Base-by-base conservation (phyloP, 768 basidiomycete genomes). In the Candolleomyces eurysporus region DNA sequence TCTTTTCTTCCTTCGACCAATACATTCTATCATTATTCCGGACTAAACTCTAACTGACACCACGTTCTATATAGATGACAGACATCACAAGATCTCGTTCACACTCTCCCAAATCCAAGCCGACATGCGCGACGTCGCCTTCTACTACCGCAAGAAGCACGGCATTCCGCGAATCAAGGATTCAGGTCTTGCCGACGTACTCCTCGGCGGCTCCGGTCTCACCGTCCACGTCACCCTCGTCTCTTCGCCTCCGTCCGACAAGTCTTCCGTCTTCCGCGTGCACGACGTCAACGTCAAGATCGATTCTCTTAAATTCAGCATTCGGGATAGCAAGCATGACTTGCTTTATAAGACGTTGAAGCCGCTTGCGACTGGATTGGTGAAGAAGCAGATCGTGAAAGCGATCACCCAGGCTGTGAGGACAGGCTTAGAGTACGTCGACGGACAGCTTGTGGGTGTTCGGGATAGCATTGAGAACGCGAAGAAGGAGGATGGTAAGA, bases 81-180 rank as follows among this genome's bases (percentile, higher is more conserved):
- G 79, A 31, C 81, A 83, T 65, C 92, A 96, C 72, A 82, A 85
- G 58, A 85, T 97, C 69, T 88, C 82, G 40, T 71, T 97, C 58
- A 86, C 85, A 8, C 79, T 97, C 42, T 80, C 79, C 31, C 95
- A 98, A 73, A 91, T 97, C 66, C 95, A 98, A 71, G 90, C 91
- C 5, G 94, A 97, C 66, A 90, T 98, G 85, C 84, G 91, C 16
- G 95, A 98, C 66, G 92, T 97, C 14, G 89, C 91, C 9, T 96
- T 98, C 73, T 93, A 89, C 71, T 95, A 92, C 80, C 82, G 81
- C 65, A 92, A 26, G 26, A 26, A 95, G 84, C 83, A 78, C 5
- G 92, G 92, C 3, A 84, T 92, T 66, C 85, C 90, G 3, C 93
- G 88, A 79, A 74, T 95, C 72, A 81, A 72, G 53, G 94, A 96